These are phyloP conservation scores for Verruconis gallopava DNA, from an alignment of 2,329 filamentous ascomycete species.

Conservation along the genomic window DNA sequence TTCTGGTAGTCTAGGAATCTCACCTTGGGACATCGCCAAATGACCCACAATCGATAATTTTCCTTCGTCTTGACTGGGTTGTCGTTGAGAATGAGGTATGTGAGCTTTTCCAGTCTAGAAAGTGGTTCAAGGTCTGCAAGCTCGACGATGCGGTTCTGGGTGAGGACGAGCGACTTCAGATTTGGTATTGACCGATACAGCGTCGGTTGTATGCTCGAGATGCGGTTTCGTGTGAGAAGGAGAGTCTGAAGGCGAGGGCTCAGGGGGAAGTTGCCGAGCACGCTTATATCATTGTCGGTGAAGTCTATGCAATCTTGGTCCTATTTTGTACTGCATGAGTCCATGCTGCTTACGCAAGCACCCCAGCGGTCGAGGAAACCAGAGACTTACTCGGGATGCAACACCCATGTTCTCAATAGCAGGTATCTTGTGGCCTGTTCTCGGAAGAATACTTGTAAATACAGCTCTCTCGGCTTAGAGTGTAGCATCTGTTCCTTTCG, in stretches of 20 bases:
- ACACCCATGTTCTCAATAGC: conserved; percentile 95
- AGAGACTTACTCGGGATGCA: conserved; percentile 56
- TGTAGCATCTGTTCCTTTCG: conserved; percentile 98
- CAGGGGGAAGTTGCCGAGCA: conserved; percentile 83
- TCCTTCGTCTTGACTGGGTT: conserved; percentile 90
- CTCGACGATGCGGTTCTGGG: conserved; percentile 70
- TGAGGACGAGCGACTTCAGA: conserved; percentile 68
- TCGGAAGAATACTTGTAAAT: conserved; percentile 55
- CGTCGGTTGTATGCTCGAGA: conserved; percentile 65
- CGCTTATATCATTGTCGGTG: conserved; percentile 92
- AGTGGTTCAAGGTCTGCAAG: conserved; percentile 81
- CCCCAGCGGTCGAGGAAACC: background rate
- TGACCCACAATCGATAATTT: conserved; percentile 85
- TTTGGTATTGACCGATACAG: conserved; percentile 67
- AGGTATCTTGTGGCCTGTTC: conserved; percentile 92
- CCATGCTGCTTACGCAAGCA: background rate
- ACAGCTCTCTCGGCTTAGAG: conserved; percentile 51
- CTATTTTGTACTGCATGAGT: conserved; percentile 30
- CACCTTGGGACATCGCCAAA: conserved; percentile 74
- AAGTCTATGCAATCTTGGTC: conserved; percentile 96
- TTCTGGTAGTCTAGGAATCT: conserved; percentile 89
- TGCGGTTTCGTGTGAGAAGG: conserved; percentile 78
- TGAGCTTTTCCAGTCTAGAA: conserved; percentile 53
- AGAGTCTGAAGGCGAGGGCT: conserved; percentile 79
- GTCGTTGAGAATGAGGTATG: conserved; percentile 67